These are phyloP conservation scores for Dothideomycetes sp. DNA, from an alignment of 2,329 filamentous ascomycete species.

Conservation along the genomic window DNA sequence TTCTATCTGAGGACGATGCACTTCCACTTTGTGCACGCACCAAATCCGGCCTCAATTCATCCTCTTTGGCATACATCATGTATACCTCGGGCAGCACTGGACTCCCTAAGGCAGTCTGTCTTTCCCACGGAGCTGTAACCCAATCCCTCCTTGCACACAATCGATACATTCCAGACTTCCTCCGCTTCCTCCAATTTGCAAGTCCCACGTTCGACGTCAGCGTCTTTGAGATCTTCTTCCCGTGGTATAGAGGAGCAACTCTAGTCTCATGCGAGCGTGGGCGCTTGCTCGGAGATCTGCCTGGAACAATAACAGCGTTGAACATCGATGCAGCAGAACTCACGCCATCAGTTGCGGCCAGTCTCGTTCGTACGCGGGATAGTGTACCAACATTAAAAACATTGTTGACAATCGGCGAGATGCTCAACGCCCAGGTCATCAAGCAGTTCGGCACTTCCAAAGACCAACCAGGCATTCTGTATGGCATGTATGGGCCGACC, in stretches of 20 bases:
- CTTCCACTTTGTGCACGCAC: not conserved
- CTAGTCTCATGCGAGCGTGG: constrained; percentile 62
- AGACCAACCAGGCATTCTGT: constrained; percentile 55
- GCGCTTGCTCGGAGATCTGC: constrained; percentile 66
- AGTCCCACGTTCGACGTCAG: constrained; percentile 91
- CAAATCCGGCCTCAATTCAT: not conserved
- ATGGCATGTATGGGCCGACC: constrained; percentile 91
- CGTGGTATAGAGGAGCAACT: constrained; percentile 63
- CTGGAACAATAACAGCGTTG: constrained; percentile 54
- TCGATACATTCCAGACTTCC: constrained; percentile 63
- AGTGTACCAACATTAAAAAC: constrained; percentile 60
- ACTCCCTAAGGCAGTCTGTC: constrained; percentile 73
- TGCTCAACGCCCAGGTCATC: constrained; percentile 71
- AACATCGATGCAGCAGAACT: constrained; percentile 76
- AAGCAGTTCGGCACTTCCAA: constrained; percentile 63
- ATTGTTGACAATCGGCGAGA: constrained; percentile 83
- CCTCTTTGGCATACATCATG: constrained; percentile 69
- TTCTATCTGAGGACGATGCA: not conserved
- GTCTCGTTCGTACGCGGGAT: constrained; percentile 58
- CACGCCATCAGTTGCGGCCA: constrained; percentile 78
- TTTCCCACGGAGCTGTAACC: constrained; percentile 71
- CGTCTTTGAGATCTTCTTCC: constrained; percentile 91
- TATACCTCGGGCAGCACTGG: constrained; percentile 90
- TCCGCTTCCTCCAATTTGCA: constrained; percentile 81
- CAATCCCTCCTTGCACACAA: constrained; percentile 79